Conservation (phyloP, 768 basidiomycete species). For the Phanerochaete carnosa region DNA sequence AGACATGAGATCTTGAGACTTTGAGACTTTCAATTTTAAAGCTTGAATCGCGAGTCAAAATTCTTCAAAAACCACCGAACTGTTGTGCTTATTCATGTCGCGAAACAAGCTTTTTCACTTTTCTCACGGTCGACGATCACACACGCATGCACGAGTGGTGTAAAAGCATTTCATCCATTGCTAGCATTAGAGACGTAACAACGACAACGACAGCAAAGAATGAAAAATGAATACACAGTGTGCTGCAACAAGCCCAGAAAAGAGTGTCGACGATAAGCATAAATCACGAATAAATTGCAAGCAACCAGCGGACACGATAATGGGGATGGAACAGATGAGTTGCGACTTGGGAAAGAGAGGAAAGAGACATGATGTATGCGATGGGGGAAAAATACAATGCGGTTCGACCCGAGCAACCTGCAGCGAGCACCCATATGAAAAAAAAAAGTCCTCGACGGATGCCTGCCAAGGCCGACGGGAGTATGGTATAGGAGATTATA, state of each 20-base stretch:
- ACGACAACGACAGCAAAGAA: neutral
- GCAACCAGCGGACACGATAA: neutral
- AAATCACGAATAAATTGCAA: conserved; percentile 8
- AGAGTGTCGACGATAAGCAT: neutral
- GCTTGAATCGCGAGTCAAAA: no score
- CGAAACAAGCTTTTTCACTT: no score
- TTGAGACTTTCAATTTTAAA: no score
- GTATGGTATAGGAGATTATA: neutral
- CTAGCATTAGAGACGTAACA: no score
- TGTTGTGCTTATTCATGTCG: no score
- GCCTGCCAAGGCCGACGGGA: neutral
- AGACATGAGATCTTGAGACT: neutral
- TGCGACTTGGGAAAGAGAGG: neutral
- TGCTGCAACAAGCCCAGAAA: neutral
- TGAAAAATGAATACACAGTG: neutral
- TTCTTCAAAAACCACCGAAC: no score
- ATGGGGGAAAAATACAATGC: neutral
- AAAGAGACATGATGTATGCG: neutral
- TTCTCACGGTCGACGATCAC: neutral
- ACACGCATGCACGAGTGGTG: neutral
- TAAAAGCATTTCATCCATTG: neutral
- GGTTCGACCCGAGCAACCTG: neutral
- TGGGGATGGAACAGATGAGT: neutral
- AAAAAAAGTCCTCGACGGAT: neutral
- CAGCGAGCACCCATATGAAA: neutral